phyloP scores from a whole-genome alignment of 352 stramenopile genomes.

The Albugo candida region DNA sequence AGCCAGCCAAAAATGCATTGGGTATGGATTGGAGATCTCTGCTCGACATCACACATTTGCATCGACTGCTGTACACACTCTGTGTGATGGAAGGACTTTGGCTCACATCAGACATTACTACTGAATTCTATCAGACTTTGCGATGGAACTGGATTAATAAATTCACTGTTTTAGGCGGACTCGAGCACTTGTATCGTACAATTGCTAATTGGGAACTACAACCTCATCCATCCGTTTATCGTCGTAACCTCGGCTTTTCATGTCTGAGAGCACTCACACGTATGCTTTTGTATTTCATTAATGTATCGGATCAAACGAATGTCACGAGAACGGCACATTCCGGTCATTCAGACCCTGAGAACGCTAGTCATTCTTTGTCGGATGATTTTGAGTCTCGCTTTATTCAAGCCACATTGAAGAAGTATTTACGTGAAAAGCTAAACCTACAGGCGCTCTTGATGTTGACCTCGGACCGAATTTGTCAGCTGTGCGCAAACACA shows the following conservation, averaged over 20 bases:
- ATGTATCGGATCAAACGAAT: no score
- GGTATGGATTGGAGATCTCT: conserved; percentile 20
- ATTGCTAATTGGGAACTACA: conserved; percentile 13
- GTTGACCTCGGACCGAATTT: no score
- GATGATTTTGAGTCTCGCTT: no score
- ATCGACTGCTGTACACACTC: conserved; percentile 43
- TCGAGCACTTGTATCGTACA: conserved; percentile 19
- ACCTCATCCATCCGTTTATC: conserved; percentile 11
- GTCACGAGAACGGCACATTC: no score
- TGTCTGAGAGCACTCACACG: background rate
- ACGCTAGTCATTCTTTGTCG: no score
- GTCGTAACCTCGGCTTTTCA: conserved; percentile 12
- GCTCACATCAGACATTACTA: conserved; percentile 15
- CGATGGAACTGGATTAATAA: conserved; percentile 57
- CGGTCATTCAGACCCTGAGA: no score
- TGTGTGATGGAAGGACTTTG: conserved; percentile 49
- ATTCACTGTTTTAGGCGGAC: conserved; percentile 45
- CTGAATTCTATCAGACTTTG: conserved; percentile 13
- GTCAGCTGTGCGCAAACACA: no score
- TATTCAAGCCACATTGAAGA: no score
- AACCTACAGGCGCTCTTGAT: no score
- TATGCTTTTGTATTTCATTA: no score
- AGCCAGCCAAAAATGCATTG: conserved; percentile 4
- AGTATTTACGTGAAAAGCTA: no score
- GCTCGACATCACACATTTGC: conserved; percentile 21